phyloP scores from a whole-genome alignment of 164 flowering plant species.

The Annona squamosa region DNA sequence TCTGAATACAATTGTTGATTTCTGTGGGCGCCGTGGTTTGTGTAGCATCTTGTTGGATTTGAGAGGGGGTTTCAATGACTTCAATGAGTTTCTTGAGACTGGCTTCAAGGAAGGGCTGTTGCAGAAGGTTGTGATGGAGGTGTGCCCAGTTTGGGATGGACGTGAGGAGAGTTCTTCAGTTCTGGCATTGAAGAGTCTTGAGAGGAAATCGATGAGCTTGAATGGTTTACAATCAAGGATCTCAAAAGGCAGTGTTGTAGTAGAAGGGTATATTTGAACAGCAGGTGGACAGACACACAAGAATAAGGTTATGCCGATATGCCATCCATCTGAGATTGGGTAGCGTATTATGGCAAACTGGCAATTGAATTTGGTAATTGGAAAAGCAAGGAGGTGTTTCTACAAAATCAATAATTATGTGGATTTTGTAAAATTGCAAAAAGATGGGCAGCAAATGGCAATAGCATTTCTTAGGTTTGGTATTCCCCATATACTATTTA shows the following conservation, averaged over 20 bases:
- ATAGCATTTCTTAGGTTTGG: no score
- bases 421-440: no score
- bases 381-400: no score
- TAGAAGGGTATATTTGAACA: conserved; percentile 57
- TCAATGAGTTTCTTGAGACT: conserved; percentile 41
- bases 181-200: conserved; percentile 11
- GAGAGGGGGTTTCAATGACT: conserved; percentile 32
- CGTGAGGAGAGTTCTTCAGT: conserved; percentile 6
- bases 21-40: conserved; percentile 46
- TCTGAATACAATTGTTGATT: conserved; percentile 42
- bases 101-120: conserved; percentile 44
- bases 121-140: conserved; percentile 64
- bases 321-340: neutral
- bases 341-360: no score
- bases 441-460: no score
- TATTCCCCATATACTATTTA: no score
- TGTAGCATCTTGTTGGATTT: conserved; percentile 70
- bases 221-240: conserved; percentile 29
- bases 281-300: neutral
- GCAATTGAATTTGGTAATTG: no score
- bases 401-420: no score
- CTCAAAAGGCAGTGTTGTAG: conserved; percentile 34
- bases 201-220: conserved; percentile 14
- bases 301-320: neutral
- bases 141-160: conserved; percentile 52